Evolutionary conservation across 2,329 filamentous ascomycete species (phyloP).

Genomic region (Penicillium aurantiogriseum): DNA sequence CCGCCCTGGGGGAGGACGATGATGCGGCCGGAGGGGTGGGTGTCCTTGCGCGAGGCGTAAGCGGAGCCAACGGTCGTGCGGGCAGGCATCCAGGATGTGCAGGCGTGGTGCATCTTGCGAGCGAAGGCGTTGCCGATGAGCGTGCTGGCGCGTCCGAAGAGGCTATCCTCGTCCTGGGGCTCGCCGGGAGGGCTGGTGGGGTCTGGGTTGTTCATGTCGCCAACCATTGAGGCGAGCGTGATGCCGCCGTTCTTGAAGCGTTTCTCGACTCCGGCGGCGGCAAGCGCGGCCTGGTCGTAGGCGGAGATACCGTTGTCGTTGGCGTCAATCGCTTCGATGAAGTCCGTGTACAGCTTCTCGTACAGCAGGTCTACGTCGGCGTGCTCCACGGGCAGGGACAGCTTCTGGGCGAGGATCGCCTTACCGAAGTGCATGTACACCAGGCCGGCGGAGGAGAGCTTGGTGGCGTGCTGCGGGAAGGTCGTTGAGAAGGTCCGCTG

Average conservation of each 20-base stretch:
- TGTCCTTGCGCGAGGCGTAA: slow-evolving; percentile 65
- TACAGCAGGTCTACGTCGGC: slow-evolving; percentile 73
- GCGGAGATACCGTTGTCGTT: slow-evolving; percentile 92
- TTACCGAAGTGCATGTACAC: slow-evolving; percentile 95
- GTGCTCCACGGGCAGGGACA: slow-evolving; percentile 59
- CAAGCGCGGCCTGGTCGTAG: slow-evolving; percentile 70
- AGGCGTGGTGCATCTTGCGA: slow-evolving; percentile 73
- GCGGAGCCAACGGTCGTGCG: slow-evolving; percentile 74
- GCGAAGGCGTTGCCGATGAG: slow-evolving; percentile 90
- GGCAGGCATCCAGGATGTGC: slow-evolving; percentile 80
- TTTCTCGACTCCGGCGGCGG: slow-evolving; percentile 72
- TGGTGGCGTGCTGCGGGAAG: slow-evolving; percentile 80
- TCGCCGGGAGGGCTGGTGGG: slow-evolving; percentile 49
- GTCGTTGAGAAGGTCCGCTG: slow-evolving; percentile 84
- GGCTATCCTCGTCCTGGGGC: slow-evolving; percentile 76
- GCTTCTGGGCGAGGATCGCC: slow-evolving; percentile 70
- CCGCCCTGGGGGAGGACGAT: slow-evolving; percentile 76
- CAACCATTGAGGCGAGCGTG: slow-evolving; percentile 78
- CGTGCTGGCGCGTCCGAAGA: slow-evolving; percentile 72
- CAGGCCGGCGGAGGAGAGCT: slow-evolving; percentile 88
- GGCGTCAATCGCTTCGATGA: slow-evolving; percentile 93
- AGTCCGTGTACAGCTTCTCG: slow-evolving; percentile 86
- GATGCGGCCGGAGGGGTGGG: slow-evolving; percentile 73
- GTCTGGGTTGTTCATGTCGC: slow-evolving; percentile 70
- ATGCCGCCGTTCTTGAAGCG: slow-evolving; percentile 81